Conservation (phyloP, 2,329 filamentous ascomycete genomes). For the Neofusicoccum laricinum region DNA sequence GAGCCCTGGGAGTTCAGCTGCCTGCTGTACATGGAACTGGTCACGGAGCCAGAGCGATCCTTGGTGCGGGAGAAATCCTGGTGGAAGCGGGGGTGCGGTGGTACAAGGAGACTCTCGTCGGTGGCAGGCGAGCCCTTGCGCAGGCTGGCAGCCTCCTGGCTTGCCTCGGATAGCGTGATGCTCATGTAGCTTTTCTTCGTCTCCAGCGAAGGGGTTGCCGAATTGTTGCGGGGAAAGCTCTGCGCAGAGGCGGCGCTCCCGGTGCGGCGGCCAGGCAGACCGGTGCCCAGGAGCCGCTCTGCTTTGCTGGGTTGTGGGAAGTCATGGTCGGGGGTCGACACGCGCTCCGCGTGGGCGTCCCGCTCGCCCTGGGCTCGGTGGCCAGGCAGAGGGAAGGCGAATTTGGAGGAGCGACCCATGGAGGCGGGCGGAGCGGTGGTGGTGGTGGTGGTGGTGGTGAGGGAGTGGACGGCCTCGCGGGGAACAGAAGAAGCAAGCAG, state of each 20-base stretch:
- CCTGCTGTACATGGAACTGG: constrained; percentile 27
- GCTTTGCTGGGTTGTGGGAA: constrained; percentile 28
- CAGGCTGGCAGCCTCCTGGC: constrained; percentile 27
- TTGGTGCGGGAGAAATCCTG: constrained; percentile 20
- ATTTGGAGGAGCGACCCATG: constrained; percentile 24
- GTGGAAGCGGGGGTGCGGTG: constrained; percentile 16
- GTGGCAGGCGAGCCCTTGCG: constrained; percentile 24
- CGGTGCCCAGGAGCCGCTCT: constrained; percentile 36
- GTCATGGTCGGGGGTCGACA: neutral
- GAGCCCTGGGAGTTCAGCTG: constrained; percentile 33
- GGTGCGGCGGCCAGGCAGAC: constrained; percentile 26
- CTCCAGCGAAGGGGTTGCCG: constrained; percentile 20
- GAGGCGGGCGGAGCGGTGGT: neutral
- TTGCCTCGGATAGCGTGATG: constrained; percentile 31
- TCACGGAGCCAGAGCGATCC: constrained; percentile 27
- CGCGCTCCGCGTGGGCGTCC: constrained; percentile 4
- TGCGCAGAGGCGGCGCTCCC: constrained; percentile 16
- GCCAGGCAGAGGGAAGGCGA: constrained; percentile 38
- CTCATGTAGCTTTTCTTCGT: constrained; percentile 31
- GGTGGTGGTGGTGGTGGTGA: neutral
- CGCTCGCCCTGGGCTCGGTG: constrained; percentile 26
- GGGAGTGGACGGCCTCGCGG: neutral
- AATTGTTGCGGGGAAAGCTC: constrained; percentile 12
- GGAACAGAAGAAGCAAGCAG: neutral
- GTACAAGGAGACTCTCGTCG: constrained; percentile 20